Evolutionary conservation across 768 basidiomycete species (phyloP).

Genomic region (Hydnomerulius pinastri): DNA sequence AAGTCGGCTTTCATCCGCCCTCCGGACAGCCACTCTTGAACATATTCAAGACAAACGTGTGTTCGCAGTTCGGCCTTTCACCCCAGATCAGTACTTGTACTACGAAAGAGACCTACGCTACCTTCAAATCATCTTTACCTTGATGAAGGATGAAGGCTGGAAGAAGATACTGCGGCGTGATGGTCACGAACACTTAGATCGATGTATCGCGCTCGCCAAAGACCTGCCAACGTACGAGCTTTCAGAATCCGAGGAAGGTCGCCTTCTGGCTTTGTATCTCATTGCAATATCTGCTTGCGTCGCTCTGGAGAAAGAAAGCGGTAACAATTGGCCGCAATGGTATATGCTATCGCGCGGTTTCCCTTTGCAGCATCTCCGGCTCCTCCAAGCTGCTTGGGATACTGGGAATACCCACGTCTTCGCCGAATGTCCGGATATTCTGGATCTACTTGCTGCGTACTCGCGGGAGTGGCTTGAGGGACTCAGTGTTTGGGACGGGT

Average conservation of each 20-base stretch:
- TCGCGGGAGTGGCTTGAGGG: neutral
- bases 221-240: neutral
- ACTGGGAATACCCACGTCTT: neutral
- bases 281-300: neutral
- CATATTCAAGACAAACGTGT: neutral
- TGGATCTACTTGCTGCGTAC: neutral
- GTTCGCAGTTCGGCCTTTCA: neutral
- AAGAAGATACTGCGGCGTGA: neutral
- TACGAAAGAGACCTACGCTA: slow-evolving; percentile 1
- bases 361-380: neutral
- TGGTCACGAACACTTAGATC: neutral
- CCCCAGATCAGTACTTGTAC: neutral
- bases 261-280: neutral
- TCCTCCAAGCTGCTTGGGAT: neutral
- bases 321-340: neutral
- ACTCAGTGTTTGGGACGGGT: neutral
- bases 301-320: neutral
- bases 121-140: neutral
- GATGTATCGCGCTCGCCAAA: neutral
- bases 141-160: neutral
- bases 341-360: neutral
- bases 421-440: neutral
- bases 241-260: neutral
- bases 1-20: neutral
- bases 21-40: neutral